Evolutionary conservation across 2,329 filamentous ascomycete genomes (phyloP).

Genomic region (Phaeosphaeriaceae sp.): DNA sequence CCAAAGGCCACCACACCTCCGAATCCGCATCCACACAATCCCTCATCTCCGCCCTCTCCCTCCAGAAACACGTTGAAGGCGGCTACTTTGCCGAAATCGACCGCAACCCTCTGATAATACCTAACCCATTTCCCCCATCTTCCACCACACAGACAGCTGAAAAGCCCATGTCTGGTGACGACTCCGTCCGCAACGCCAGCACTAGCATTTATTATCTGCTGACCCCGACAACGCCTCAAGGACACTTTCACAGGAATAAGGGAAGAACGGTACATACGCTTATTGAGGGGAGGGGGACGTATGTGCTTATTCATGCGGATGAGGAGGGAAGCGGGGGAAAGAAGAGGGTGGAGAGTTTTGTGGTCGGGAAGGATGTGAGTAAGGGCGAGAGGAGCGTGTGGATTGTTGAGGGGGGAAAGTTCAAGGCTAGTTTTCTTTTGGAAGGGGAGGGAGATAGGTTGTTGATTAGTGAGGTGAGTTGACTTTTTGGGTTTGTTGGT

Average conservation of each 20-base stretch:
- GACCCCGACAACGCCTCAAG: constrained; percentile 62
- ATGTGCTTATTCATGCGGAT: constrained; percentile 69
- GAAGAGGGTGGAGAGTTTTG: constrained; percentile 67
- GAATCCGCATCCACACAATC: constrained; percentile 7
- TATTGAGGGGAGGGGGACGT: constrained; percentile 67
- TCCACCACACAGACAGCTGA: constrained; percentile 29
- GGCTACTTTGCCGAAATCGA: constrained; percentile 61
- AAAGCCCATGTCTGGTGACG: constrained; percentile 48
- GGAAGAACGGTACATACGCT: constrained; percentile 69
- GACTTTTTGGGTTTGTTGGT: neutral
- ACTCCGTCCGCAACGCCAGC: constrained; percentile 59
- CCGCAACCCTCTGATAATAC: constrained; percentile 53
- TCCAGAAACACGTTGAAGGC: constrained; percentile 57
- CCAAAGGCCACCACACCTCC: no score
- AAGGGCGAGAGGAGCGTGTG: constrained; percentile 70
- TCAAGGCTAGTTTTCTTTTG: constrained; percentile 69
- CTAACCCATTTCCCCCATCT: constrained; percentile 59
- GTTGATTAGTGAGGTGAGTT: constrained; percentile 66
- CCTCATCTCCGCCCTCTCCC: constrained; percentile 44
- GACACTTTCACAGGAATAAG: constrained; percentile 69
- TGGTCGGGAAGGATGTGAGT: constrained; percentile 66
- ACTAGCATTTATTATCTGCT: constrained; percentile 72
- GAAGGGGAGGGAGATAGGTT: constrained; percentile 56
- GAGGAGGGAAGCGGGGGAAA: constrained; percentile 55
- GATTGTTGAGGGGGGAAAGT: constrained; percentile 73